phyloP scores from a whole-genome alignment of 1,139 yeast genomes.

The Hansenula sp. region DNA sequence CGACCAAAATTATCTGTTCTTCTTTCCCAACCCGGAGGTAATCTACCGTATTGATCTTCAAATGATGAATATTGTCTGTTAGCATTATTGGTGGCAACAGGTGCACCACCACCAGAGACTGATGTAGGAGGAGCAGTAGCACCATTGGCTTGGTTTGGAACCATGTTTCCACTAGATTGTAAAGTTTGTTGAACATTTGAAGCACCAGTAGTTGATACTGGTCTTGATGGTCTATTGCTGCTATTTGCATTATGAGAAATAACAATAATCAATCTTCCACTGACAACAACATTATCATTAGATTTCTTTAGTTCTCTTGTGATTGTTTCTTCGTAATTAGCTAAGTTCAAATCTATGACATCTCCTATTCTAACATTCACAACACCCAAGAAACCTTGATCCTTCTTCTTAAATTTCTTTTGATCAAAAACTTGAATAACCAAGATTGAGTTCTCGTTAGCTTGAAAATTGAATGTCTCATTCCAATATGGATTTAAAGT shows the following conservation, averaged over 20 bases:
- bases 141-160: constrained; percentile 9
- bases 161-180: constrained; percentile 2
- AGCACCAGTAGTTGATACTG: background rate
- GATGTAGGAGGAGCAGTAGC: constrained; percentile 12
- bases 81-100: constrained; percentile 16
- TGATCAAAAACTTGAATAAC: constrained; percentile 96
- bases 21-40: constrained; percentile 99
- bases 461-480: constrained; percentile 76
- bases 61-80: constrained; percentile 80
- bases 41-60: constrained; percentile 93
- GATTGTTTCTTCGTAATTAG: constrained; percentile 72
- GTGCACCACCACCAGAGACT: constrained; percentile 17
- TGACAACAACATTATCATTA: constrained; percentile 85
- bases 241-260: constrained; percentile 34
- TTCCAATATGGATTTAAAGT: constrained; percentile 98
- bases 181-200: constrained; percentile 4
- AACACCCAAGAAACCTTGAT: constrained; percentile 97
- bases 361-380: constrained; percentile 90
- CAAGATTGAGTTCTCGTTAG: constrained; percentile 78
- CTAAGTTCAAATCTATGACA: constrained; percentile 66
- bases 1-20: constrained; percentile 96
- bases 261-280: constrained; percentile 85
- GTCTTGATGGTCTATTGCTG: constrained; percentile 10
- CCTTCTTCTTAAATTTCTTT: constrained; percentile 95
- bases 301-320: constrained; percentile 90